phyloP scores from a whole-genome alignment of 106 monocot genomes.

The Acorus calamus region DNA sequence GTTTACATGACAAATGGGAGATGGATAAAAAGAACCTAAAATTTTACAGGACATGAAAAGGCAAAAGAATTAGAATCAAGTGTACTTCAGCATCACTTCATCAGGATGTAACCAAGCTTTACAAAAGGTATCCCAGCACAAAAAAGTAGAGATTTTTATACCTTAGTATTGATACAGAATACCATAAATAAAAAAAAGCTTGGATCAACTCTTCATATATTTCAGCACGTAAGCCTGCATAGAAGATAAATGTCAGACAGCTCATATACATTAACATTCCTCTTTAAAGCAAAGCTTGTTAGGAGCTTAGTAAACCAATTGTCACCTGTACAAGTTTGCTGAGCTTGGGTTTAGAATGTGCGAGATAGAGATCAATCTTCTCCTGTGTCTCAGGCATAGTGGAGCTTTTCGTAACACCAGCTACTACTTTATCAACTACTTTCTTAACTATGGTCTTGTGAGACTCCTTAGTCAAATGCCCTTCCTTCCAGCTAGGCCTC shows the following conservation, averaged over 20 bases:
- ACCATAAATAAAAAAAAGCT: too few species aligned
- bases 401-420: conserved; percentile 41
- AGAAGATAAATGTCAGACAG: background rate
- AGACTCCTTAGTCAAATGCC: conserved; percentile 82
- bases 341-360: conserved; percentile 73
- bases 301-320: background rate
- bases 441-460: conserved; percentile 97
- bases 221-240: conserved; percentile 79
- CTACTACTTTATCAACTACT: conserved; percentile 76
- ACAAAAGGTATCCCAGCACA: too few species aligned
- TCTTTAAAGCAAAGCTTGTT: background rate
- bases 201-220: conserved; percentile 40
- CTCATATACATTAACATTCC: background rate
- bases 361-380: conserved; percentile 75
- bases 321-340: conserved; percentile 85
- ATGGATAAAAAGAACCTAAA: too few species aligned
- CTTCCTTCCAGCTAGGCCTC: conserved; percentile 90
- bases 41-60: too few species aligned
- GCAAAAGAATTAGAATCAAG: too few species aligned
- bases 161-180: too few species aligned
- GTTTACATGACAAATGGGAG: too few species aligned
- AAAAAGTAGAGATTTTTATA: too few species aligned
- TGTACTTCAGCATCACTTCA: too few species aligned
- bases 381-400: conserved; percentile 76
- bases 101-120: too few species aligned